Conservation (phyloP, 441 rosid genomes). For the Omphalea diandra region DNA sequence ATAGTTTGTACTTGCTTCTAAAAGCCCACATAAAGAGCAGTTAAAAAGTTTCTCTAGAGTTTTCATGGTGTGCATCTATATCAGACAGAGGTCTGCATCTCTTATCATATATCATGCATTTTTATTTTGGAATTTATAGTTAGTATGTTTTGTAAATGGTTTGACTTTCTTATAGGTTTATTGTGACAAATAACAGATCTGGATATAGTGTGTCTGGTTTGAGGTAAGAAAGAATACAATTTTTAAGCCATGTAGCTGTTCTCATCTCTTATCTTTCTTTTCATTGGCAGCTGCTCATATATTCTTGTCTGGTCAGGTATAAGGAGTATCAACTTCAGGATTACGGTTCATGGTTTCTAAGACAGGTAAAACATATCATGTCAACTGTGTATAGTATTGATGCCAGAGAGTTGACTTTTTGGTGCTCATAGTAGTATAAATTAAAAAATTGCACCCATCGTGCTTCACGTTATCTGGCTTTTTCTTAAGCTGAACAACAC, state of each 20-base stretch:
- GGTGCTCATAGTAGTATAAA: not conserved
- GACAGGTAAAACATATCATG: conserved; percentile 39
- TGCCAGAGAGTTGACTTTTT: not conserved
- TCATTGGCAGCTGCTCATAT: conserved; percentile 7
- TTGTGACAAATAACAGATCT: conserved; percentile 79
- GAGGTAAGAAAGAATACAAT: conserved; percentile 45
- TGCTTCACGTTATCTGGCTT: conserved; percentile 1
- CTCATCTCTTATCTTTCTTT: not conserved
- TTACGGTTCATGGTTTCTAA: conserved; percentile 90
- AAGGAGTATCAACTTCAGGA: conserved; percentile 94
- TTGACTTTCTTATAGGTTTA: conserved; percentile 56
- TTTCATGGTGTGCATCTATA: not conserved
- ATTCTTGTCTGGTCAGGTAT: conserved; percentile 47
- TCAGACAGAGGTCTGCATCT: not conserved
- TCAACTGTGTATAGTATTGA: not conserved
- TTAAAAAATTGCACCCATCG: not conserved
- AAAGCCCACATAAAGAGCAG: not conserved
- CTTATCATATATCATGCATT: not conserved
- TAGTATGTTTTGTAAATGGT: not conserved
- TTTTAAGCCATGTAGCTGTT: not conserved
- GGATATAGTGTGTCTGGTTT: conserved; percentile 69
- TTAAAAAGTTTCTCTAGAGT: not conserved
- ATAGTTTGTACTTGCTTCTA: not conserved
- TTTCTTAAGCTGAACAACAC: conserved; percentile 66
- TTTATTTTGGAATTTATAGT: not conserved